Conservation (phyloP, 305 asterid species). For the Plantago coronopus region DNA sequence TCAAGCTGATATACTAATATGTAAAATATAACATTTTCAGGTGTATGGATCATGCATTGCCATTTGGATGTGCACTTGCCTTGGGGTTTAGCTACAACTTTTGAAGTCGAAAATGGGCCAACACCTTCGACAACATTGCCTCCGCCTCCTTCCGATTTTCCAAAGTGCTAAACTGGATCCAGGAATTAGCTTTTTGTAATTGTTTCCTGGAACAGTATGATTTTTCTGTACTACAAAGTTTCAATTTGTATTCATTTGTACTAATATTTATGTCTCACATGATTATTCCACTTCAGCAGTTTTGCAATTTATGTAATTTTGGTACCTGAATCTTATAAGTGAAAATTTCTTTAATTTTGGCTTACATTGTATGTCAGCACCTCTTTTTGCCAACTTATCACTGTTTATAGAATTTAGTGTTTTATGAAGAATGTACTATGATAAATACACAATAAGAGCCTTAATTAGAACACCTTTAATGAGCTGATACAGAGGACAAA, state of each 20-base stretch:
- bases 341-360: constrained; percentile 1
- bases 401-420: no score
- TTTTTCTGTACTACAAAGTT: background rate
- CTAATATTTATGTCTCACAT: background rate
- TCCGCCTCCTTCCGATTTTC: constrained; percentile 81
- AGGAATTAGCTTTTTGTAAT: no score
- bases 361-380: no score
- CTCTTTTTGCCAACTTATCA: no score
- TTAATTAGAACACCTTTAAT: no score
- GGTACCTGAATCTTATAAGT: background rate
- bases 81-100: constrained; percentile 90
- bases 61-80: constrained; percentile 82
- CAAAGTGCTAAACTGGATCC: constrained; percentile 44
- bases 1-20: background rate
- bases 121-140: constrained; percentile 51
- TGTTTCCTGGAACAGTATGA: no score
- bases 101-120: constrained; percentile 76
- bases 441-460: no score
- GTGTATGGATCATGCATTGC: constrained; percentile 37
- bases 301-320: background rate
- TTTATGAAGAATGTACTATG: no score
- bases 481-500: no score
- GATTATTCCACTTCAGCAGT: background rate
- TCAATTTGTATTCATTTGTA: background rate
- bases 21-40: constrained; percentile 21